These are phyloP conservation scores for Gautieria morchelliformis DNA, from an alignment of 768 basidiomycete species.

Conservation along the genomic window DNA sequence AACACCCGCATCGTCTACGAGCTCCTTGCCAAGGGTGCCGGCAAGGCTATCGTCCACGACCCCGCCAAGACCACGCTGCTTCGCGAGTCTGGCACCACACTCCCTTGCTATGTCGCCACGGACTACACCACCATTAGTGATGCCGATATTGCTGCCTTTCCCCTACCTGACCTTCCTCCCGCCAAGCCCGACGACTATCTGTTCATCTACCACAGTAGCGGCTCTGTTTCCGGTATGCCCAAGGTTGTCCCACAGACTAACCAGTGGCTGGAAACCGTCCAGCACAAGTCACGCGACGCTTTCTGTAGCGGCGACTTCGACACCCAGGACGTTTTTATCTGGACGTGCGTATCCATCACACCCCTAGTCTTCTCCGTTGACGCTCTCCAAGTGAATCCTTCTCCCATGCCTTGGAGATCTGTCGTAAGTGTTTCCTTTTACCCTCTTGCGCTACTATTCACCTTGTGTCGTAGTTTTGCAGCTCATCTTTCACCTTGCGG, in stretches of 20 bases:
- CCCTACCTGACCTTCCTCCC: conserved; percentile 34
- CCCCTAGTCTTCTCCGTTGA: conserved; percentile 21
- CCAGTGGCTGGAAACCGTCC: conserved; percentile 52
- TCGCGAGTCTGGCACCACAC: background rate
- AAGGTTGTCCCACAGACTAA: conserved; percentile 68
- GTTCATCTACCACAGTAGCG: conserved; percentile 74
- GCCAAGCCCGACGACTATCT: conserved; percentile 33
- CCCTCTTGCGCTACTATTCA: conserved; percentile 17
- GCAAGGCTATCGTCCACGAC: conserved; percentile 58
- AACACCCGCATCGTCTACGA: conserved; percentile 64
- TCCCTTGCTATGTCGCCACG: conserved; percentile 22
- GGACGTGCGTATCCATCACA: conserved; percentile 46
- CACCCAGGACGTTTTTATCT: conserved; percentile 60
- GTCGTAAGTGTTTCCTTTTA: conserved; percentile 40
- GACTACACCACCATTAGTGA: conserved; percentile 29
- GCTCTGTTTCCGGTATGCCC: conserved; percentile 76
- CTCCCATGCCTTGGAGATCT: conserved; percentile 65
- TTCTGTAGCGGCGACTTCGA: conserved; percentile 37
- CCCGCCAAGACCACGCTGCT: conserved; percentile 9
- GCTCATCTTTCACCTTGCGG: conserved; percentile 60
- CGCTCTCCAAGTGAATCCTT: conserved; percentile 61
- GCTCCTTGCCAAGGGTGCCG: conserved; percentile 50
- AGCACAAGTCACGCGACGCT: conserved; percentile 49
- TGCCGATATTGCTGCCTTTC: conserved; percentile 23
- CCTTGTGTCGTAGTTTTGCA: conserved; percentile 48